These are phyloP conservation scores for Amylocarpus encephaloides DNA, from an alignment of 2,329 filamentous ascomycete species.

Conservation along the genomic window DNA sequence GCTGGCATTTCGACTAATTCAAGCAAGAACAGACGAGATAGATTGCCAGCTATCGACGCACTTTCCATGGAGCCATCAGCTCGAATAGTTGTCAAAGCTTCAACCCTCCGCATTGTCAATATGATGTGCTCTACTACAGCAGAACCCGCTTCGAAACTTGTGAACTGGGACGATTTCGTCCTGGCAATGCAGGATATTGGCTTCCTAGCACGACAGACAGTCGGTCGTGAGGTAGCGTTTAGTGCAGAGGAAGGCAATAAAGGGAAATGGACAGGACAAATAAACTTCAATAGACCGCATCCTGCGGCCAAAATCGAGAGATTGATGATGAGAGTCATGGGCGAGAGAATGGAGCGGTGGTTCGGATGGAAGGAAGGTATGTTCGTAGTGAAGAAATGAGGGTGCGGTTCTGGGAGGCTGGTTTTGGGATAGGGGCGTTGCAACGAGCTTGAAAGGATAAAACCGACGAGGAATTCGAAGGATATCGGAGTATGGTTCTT, in stretches of 20 bases:
- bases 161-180: constrained; percentile 11
- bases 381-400: constrained; percentile 1
- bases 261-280: constrained; percentile 3
- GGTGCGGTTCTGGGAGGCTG: too few species aligned
- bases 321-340: constrained; percentile 5
- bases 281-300: constrained; percentile 6
- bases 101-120: not conserved
- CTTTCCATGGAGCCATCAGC: not conserved
- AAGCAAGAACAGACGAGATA: not conserved
- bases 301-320: constrained; percentile 6
- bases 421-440: too few species aligned
- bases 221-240: constrained; percentile 1
- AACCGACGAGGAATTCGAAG: too few species aligned
- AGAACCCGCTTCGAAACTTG: not conserved
- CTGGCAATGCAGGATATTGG: constrained; percentile 1
- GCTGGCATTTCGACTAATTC: not conserved
- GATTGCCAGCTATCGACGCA: not conserved
- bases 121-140: constrained; percentile 3
- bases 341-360: constrained; percentile 6
- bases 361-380: constrained; percentile 5
- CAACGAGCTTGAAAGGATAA: too few species aligned
- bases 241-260: not conserved
- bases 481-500: too few species aligned
- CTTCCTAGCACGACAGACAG: not conserved
- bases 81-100: not conserved